phyloP scores from a whole-genome alignment of 2,329 filamentous ascomycete species.

The Aspergillus novofumigatus region DNA sequence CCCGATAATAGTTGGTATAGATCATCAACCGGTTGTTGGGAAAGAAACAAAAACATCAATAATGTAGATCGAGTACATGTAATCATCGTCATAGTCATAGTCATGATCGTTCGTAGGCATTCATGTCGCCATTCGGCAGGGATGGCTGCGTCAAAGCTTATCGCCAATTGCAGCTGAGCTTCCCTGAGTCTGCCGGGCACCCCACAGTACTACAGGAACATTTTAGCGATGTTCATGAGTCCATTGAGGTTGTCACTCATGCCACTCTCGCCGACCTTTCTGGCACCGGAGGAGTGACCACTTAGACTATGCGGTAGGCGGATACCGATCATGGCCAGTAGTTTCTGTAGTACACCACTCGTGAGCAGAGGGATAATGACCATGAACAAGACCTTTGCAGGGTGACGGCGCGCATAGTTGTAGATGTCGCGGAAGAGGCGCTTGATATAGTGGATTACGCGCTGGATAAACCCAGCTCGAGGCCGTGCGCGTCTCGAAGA shows the following conservation, averaged over 20 bases:
- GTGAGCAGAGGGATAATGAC: slow-evolving; percentile 84
- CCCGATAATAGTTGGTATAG: slow-evolving; percentile 12
- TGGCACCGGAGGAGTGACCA: slow-evolving; percentile 26
- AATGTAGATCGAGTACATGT: not conserved
- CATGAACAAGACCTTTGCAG: slow-evolving; percentile 79
- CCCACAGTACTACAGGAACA: slow-evolving; percentile 25
- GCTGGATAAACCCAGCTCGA: slow-evolving; percentile 71
- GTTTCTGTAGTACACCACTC: slow-evolving; percentile 72
- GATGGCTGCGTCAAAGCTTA: not conserved
- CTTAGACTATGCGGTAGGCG: slow-evolving; percentile 58
- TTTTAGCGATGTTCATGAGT: slow-evolving; percentile 34
- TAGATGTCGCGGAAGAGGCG: slow-evolving; percentile 75
- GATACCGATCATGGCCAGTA: slow-evolving; percentile 76
- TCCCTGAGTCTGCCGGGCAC: not conserved
- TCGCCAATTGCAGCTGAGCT: not conserved
- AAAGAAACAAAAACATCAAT: slow-evolving; percentile 2
- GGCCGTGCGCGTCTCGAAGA: slow-evolving; percentile 76
- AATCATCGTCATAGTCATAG: slow-evolving; percentile 22
- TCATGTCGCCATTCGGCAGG: not conserved
- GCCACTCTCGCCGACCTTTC: slow-evolving; percentile 21
- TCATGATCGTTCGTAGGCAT: slow-evolving; percentile 11
- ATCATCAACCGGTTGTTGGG: not conserved
- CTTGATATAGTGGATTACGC: slow-evolving; percentile 70
- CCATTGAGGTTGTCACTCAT: slow-evolving; percentile 28
- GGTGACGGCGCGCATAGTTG: slow-evolving; percentile 77